Percentiles rank a stretch among this genome's conserved stretches.
Conservation (phyloP, 768 basidiomycete genomes). For the Hirschioporus abietinus region DNA sequence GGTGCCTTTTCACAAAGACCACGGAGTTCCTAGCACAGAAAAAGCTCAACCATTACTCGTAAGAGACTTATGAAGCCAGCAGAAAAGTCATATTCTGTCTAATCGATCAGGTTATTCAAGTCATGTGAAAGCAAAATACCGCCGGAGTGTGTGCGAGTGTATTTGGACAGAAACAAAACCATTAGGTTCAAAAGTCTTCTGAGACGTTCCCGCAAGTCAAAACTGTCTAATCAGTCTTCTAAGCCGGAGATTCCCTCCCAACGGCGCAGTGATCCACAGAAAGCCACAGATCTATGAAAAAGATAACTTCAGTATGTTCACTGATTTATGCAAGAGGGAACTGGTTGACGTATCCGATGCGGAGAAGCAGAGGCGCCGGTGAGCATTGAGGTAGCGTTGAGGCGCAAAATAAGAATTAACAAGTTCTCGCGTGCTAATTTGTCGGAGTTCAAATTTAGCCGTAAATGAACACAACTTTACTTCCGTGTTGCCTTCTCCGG, state of each 20-base stretch:
- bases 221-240: not conserved
- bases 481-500: not conserved
- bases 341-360: not conserved
- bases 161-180: not conserved
- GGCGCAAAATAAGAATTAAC: not conserved
- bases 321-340: not conserved
- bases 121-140: not conserved
- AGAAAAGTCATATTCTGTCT: not conserved
- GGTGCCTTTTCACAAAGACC: not conserved
- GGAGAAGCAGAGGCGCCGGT: conserved; percentile 1
- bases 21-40: not conserved
- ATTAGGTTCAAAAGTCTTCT: not conserved
- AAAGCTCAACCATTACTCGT: not conserved
- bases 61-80: not conserved
- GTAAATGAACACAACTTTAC: not conserved
- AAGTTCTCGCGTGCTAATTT: not conserved
- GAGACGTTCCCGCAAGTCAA: not conserved
- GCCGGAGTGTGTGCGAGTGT: not conserved
- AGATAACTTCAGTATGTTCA: not conserved
- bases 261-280: not conserved
- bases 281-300: not conserved
- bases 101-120: not conserved
- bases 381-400: not conserved
- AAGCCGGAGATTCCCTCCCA: not conserved
- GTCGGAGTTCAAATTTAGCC: not conserved